Percentiles rank a stretch among this genome's conserved stretches.
These are phyloP conservation scores for Lactifluus rugatus DNA, from an alignment of 768 basidiomycete species.

Conservation along the genomic window DNA sequence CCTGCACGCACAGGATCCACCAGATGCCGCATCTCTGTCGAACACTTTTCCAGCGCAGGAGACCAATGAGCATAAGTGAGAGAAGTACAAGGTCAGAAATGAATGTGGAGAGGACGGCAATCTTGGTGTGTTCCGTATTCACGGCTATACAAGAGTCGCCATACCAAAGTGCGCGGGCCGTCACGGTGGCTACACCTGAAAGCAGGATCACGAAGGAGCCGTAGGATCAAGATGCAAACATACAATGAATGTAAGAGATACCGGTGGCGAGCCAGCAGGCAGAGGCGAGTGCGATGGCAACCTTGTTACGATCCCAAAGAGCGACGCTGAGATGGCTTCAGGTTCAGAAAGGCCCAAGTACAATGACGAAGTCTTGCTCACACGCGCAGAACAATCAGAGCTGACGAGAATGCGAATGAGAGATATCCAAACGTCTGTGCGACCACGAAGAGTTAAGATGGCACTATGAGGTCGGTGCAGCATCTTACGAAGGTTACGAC, in stretches of 20 bases:
- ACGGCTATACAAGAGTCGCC: background rate
- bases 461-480: background rate
- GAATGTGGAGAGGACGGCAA: background rate
- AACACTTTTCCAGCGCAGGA: conserved; percentile 4
- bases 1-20: conserved; percentile 8
- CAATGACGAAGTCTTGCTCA: background rate
- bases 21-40: background rate
- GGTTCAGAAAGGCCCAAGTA: background rate
- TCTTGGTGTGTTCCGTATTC: background rate
- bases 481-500: conserved; percentile 8
- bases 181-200: background rate
- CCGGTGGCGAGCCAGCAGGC: background rate
- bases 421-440: conserved; percentile 3
- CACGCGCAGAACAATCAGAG: conserved; percentile 12
- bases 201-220: background rate
- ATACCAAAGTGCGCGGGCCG: background rate
- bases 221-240: background rate
- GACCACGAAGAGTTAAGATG: background rate
- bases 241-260: background rate
- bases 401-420: conserved; percentile 9
- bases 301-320: conserved; percentile 6
- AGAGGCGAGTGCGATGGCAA: background rate
- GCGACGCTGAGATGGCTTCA: background rate
- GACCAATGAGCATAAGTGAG: conserved; percentile 8
- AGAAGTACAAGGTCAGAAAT: conserved; percentile 8